Base-by-base conservation (phyloP, 345 rosid genomes). In the Salix exigua region DNA sequence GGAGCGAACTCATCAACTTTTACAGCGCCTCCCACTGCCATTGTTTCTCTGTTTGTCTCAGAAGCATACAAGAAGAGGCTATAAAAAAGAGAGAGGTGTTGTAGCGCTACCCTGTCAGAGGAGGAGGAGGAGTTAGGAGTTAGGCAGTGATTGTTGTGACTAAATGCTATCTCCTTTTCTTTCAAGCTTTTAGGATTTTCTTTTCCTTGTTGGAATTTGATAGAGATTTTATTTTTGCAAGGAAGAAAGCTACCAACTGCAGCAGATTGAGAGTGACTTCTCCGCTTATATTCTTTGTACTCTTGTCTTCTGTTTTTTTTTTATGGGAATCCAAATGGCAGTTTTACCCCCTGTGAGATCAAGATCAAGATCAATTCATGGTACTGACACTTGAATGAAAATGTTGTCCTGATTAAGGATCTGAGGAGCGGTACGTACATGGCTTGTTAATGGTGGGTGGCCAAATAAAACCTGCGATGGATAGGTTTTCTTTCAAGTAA, bases 1-100 rank as follows among this genome's bases (percentile, higher is more conserved):
- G 99, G 97, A 44, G 81, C 85, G 73, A 89, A 87, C 75, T 90
- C 99, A 63, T 90, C 97, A 2, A 2, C 79, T 77, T 90, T 89
- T 7, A 75, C 58, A 48, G 79, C 72, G 63, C 53, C 81, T 38
- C 44, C 76, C 1, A 70, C 84, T n/a, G 83, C 85, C 89, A 85
- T 46, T 25, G 26, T 46, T 16, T 37, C 66, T 50, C 44, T 33
- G 30, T 46, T 26, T 53, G 6, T 23, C 5, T 6, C 19, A 7
- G 18, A 16, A 37, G 21, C 26, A 3, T 21, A 38, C 58, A 68
- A 12, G 53, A 25, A 37, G 44, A 23, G 51, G 51, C 5, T 46
- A 4, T 46, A 46, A 46, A 13, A 46, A 46, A 13, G 16, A 46
- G 50, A 46, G 1, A 46, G 0, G 17, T 14, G 50, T 46, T 26